Conservation (phyloP, 2,329 filamentous ascomycete genomes). For the Ophiosphaerella korrae region DNA sequence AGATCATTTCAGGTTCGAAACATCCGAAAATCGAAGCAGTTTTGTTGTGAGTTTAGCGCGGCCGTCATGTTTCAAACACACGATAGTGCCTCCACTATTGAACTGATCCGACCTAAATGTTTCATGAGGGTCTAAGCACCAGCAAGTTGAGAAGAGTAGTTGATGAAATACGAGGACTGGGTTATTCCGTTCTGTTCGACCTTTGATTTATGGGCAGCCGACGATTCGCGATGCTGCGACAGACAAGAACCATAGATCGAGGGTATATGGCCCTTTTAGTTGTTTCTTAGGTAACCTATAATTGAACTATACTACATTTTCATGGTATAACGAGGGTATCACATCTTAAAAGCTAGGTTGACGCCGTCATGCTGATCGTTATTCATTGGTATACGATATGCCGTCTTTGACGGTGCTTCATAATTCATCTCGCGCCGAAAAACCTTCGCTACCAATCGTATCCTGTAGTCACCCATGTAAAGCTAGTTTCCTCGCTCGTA, state of each 20-base stretch:
- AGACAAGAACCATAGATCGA: too few species aligned
- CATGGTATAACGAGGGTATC: constrained; percentile 8
- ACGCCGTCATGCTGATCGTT: background rate
- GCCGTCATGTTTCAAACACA: constrained; percentile 2
- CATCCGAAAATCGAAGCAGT: background rate
- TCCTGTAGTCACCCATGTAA: constrained; percentile 9
- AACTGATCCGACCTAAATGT: background rate
- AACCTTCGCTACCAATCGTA: background rate
- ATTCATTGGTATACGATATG: constrained; percentile 1
- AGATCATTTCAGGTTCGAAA: constrained; percentile 1
- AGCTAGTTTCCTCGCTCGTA: constrained; percentile 38
- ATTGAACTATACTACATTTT: too few species aligned
- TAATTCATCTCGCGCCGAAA: constrained; percentile 10
- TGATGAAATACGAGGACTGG: too few species aligned
- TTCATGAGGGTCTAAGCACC: background rate
- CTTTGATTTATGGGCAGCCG: too few species aligned
- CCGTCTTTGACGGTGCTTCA: constrained; percentile 3
- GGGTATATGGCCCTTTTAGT: background rate
- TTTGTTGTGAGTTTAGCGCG: background rate
- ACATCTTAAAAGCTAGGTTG: background rate
- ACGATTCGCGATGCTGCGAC: too few species aligned
- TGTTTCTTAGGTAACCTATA: too few species aligned
- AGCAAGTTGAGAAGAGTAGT: too few species aligned
- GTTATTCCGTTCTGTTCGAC: too few species aligned
- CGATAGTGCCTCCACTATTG: background rate